Evolutionary conservation across 495 filamentous ascomycete genomes (phyloP).

Genomic region (Penicillium ucsense): DNA sequence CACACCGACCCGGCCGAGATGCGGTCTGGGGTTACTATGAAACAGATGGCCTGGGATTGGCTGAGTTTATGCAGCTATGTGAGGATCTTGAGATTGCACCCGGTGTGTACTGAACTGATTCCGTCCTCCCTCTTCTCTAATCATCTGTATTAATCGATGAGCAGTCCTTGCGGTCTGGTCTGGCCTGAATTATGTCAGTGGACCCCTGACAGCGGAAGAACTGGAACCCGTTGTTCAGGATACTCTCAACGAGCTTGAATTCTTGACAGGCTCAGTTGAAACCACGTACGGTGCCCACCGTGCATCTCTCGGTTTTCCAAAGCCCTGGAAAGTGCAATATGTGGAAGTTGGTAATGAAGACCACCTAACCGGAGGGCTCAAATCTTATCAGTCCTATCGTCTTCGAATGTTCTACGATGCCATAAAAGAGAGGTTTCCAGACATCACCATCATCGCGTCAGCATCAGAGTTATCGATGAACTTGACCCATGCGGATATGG

Average conservation of each 20-base stretch:
- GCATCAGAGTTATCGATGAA: constrained; percentile 25
- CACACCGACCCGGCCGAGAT: constrained; percentile 44
- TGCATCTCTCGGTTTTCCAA: constrained; percentile 44
- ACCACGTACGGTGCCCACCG: constrained; percentile 50
- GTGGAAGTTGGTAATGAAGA: constrained; percentile 43
- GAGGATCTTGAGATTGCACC: constrained; percentile 46
- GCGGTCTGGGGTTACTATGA: constrained; percentile 49
- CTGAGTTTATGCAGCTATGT: constrained; percentile 18
- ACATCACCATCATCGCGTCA: constrained; percentile 50
- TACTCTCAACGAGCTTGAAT: constrained; percentile 46
- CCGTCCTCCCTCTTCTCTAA: no score
- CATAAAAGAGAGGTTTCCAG: constrained; percentile 47
- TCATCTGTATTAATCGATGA: no score
- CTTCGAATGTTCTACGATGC: constrained; percentile 48
- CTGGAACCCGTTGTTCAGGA: constrained; percentile 32
- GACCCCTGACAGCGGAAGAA: constrained; percentile 14
- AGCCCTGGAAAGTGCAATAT: constrained; percentile 34
- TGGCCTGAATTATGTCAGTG: constrained; percentile 31
- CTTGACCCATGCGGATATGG: constrained; percentile 14
- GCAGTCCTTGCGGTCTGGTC: constrained; percentile 44
- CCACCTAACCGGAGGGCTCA: constrained; percentile 35
- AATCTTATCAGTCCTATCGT: constrained; percentile 47
- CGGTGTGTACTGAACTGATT: no score
- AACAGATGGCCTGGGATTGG: constrained; percentile 46
- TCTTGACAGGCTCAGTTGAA: constrained; percentile 29